These are phyloP conservation scores for Anthracocystis walkeri DNA, from an alignment of 1,284 basidiomycete genomes.

Conservation along the genomic window DNA sequence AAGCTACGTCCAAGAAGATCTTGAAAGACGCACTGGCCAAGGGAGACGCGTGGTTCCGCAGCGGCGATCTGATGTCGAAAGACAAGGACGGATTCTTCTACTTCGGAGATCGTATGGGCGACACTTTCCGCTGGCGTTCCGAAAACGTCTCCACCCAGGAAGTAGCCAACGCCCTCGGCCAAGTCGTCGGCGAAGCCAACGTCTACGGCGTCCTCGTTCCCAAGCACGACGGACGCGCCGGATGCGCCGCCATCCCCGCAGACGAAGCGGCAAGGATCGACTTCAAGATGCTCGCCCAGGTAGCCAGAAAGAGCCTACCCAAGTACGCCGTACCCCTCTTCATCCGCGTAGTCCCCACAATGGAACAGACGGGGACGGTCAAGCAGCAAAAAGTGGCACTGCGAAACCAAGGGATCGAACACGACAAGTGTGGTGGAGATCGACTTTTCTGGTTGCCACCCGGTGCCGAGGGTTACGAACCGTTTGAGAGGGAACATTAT, in stretches of 20 bases:
- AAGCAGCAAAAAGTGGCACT: constrained; percentile 68
- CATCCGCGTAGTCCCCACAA: constrained; percentile 62
- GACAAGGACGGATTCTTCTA: constrained; percentile 66
- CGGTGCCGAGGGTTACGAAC: constrained; percentile 48
- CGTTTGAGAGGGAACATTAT: constrained; percentile 54
- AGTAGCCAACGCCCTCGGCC: constrained; percentile 64
- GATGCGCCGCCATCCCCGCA: constrained; percentile 68
- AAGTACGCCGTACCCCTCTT: constrained; percentile 70
- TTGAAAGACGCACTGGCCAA: constrained; percentile 65
- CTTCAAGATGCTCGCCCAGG: constrained; percentile 52
- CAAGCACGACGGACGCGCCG: constrained; percentile 68
- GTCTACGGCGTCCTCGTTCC: constrained; percentile 70
- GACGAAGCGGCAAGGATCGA: constrained; percentile 47
- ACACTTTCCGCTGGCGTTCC: constrained; percentile 68
- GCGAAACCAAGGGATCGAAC: constrained; percentile 69
- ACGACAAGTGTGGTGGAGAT: constrained; percentile 54
- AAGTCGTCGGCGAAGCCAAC: constrained; percentile 66
- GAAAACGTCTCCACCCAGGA: constrained; percentile 69
- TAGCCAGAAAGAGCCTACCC: constrained; percentile 63
- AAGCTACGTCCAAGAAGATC: constrained; percentile 69
- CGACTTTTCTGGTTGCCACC: constrained; percentile 63
- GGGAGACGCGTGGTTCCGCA: constrained; percentile 68
- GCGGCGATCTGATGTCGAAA: constrained; percentile 66
- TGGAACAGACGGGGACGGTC: constrained; percentile 66
- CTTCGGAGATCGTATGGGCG: constrained; percentile 68